phyloP scores from a whole-genome alignment of 2,329 filamentous ascomycete genomes.

The Blastomyces parvus region DNA sequence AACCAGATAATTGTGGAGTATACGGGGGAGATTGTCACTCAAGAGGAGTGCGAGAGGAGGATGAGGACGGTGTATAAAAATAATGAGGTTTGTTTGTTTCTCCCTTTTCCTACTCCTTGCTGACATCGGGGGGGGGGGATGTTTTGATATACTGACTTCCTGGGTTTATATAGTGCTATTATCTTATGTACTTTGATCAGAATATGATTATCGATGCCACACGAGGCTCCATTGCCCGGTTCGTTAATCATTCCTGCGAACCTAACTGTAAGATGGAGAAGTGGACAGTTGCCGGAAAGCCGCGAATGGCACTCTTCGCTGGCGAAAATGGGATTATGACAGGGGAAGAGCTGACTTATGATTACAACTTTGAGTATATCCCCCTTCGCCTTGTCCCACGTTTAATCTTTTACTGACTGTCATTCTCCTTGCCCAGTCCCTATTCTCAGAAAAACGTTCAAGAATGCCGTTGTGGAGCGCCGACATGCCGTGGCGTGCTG shows the following conservation, averaged over 20 bases:
- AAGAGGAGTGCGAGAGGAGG: slow-evolving; percentile 81
- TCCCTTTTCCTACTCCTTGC: neutral
- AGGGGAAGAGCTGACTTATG: slow-evolving; percentile 92
- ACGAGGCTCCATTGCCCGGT: slow-evolving; percentile 88
- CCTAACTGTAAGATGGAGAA: slow-evolving; percentile 98
- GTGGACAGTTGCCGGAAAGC: slow-evolving; percentile 88
- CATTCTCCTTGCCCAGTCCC: slow-evolving; percentile 29
- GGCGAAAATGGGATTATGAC: slow-evolving; percentile 84
- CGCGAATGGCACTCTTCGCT: slow-evolving; percentile 92
- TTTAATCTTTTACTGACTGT: slow-evolving; percentile 12
- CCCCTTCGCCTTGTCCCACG: neutral
- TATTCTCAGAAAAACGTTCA: slow-evolving; percentile 56
- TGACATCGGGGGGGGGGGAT: neutral
- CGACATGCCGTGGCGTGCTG: slow-evolving; percentile 53
- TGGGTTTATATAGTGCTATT: slow-evolving; percentile 64
- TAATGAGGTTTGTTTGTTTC: slow-evolving; percentile 60
- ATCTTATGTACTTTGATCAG: slow-evolving; percentile 96
- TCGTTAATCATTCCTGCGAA: slow-evolving; percentile 95
- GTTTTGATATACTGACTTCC: neutral
- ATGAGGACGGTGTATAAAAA: slow-evolving; percentile 93
- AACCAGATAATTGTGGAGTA: slow-evolving; percentile 98
- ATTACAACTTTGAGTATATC: slow-evolving; percentile 60
- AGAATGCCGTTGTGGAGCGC: slow-evolving; percentile 52
- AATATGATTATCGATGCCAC: slow-evolving; percentile 98
- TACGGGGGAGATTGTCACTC: slow-evolving; percentile 93